Base-by-base conservation (phyloP, 192 early-diverging fungal species). In the Coemansia sp. region DNA sequence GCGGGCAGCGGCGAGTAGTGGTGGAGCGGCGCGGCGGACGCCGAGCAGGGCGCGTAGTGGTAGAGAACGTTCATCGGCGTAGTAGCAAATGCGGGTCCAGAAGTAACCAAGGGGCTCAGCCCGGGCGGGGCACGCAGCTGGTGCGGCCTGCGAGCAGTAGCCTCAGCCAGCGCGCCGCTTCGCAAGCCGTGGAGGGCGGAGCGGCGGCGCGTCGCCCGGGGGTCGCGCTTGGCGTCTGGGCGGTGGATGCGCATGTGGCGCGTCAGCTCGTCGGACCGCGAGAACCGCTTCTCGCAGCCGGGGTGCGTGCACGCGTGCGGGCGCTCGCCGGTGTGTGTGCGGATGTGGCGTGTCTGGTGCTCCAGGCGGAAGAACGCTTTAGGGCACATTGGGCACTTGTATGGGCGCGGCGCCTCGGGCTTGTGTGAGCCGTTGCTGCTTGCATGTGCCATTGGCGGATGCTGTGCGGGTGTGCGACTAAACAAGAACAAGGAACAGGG, bases 211-310 rank as follows among this genome's bases (percentile, higher is more conserved):
- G 61, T 26, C 21, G 64, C 36, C 56, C 78, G 78, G 8, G 60
- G 53, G 21, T 75, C 73, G 64, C 79, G 71, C 67, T 82, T 83
- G 16, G 72, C 65, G 48, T 76, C 75, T 11, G 74, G 71, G 60
- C 75, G 79, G 75, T 84, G 81, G 58, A 78, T 79, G 68, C 77
- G 73, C 77, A 78, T 78, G 69, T 94, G 92, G 36, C 92, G 84
- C 4, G 91, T 91, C 35, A 94, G 85, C 73, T 94, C 92, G 68
- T 91, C 91, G 10, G 87, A 89, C 45, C 92, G 84, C 12, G 89
- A 89, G 67, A 95, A 95, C 26, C 87, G 86, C 77, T 92, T 91
- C 66, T 88, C 87, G 75, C 93, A 95, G 63, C 89, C 89, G 34
- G 88, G 82, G 62, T 88, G 89, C 41, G 86, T 87, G 77, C 93